Conservation (phyloP, 2,329 filamentous ascomycete species). For the Monosporascus sp. region DNA sequence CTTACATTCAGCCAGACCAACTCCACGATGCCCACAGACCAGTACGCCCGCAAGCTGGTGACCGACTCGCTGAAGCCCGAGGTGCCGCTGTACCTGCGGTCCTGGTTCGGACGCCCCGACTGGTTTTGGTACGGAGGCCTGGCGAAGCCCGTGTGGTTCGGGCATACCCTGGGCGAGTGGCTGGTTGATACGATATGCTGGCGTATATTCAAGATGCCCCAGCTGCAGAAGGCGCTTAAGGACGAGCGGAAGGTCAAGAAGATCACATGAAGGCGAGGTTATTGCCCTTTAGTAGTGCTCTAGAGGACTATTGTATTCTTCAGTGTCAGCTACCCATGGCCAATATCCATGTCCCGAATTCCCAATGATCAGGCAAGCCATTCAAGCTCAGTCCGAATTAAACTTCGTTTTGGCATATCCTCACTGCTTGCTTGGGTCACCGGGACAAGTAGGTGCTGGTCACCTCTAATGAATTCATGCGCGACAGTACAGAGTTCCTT, state of each 20-base stretch:
- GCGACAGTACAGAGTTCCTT: too few relatives aligned
- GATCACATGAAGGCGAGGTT: background rate
- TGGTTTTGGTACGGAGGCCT: slow-evolving; percentile 31
- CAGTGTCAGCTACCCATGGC: too few relatives aligned
- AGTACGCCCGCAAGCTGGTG: slow-evolving; percentile 37
- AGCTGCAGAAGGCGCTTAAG: background rate
- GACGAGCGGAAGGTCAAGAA: background rate
- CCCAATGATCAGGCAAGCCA: too few relatives aligned
- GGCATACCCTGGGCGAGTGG: slow-evolving; percentile 26
- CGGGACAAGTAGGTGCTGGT: too few relatives aligned
- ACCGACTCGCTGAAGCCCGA: slow-evolving; percentile 30
- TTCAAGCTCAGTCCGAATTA: too few relatives aligned
- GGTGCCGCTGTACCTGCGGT: slow-evolving; percentile 19
- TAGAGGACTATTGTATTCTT: too few relatives aligned
- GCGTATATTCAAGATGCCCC: background rate
- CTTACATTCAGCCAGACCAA: slow-evolving; percentile 41
- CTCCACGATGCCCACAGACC: slow-evolving; percentile 33
- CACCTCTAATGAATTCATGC: too few relatives aligned
- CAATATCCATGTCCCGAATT: too few relatives aligned
- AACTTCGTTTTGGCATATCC: too few relatives aligned
- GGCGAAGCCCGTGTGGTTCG: slow-evolving; percentile 16
- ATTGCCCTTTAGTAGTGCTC: background rate
- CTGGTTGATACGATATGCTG: slow-evolving; percentile 16
- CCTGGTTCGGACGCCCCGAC: slow-evolving; percentile 30
- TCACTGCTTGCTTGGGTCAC: too few relatives aligned